Evolutionary conservation across 805 yeast genomes (phyloP).

Genomic region (Metschnikowia vanudenii): DNA sequence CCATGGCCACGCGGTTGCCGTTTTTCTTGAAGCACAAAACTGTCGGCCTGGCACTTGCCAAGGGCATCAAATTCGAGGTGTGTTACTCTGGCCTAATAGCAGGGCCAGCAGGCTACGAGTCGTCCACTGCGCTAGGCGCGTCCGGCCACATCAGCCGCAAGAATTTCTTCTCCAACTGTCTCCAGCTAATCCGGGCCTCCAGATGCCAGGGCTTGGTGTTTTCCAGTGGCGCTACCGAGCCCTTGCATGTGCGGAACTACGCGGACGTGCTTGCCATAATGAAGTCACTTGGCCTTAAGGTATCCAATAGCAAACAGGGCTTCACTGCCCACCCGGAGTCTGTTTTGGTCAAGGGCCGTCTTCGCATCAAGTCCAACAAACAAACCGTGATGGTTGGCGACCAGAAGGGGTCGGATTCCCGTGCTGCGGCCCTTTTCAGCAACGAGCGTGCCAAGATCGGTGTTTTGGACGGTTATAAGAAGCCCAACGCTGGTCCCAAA

Average conservation of each 20-base stretch:
- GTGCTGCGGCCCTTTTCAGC: slow-evolving; percentile 10
- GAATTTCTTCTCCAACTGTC: slow-evolving; percentile 66
- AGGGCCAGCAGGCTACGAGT: slow-evolving; percentile 31
- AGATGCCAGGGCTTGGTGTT: slow-evolving; percentile 77
- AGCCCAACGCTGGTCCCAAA: slow-evolving; percentile 17
- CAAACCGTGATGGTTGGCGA: slow-evolving; percentile 66
- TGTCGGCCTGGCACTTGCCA: slow-evolving; percentile 75
- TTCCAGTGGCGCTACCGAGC: slow-evolving; percentile 66
- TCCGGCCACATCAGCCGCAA: slow-evolving; percentile 46
- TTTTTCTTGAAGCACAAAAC: slow-evolving; percentile 80
- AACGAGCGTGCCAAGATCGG: slow-evolving; percentile 24
- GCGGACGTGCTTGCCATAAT: slow-evolving; percentile 68
- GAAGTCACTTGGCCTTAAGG: slow-evolving; percentile 67
- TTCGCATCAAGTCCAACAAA: slow-evolving; percentile 72
- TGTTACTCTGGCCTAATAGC: slow-evolving; percentile 58
- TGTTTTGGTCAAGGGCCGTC: slow-evolving; percentile 69
- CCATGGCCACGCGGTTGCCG: slow-evolving; percentile 63
- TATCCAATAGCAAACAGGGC: slow-evolving; percentile 57
- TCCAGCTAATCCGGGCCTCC: slow-evolving; percentile 76
- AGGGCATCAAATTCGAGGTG: slow-evolving; percentile 82
- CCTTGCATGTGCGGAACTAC: slow-evolving; percentile 61
- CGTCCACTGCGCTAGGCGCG: slow-evolving; percentile 20
- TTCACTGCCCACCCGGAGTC: slow-evolving; percentile 59
- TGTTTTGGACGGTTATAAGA: slow-evolving; percentile 23
- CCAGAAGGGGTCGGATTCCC: slow-evolving; percentile 14